Evolutionary conservation across 192 early-diverging fungal species (phyloP).

Genomic region (Umbelopsis ramanniana): DNA sequence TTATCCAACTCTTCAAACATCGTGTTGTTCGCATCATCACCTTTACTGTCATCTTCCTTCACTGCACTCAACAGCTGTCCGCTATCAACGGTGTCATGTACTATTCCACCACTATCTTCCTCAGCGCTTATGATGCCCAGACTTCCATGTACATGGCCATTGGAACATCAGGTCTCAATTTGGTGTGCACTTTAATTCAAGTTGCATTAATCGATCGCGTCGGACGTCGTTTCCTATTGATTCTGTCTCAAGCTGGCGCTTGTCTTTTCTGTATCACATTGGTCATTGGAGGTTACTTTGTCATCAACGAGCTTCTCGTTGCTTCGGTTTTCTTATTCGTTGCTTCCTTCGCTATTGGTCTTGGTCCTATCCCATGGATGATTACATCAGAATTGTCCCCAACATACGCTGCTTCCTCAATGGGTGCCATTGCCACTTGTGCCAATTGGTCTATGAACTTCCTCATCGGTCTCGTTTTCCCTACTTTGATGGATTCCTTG

Average conservation of each 20-base stretch:
- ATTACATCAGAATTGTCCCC: conserved; percentile 79
- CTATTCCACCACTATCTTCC: conserved; percentile 88
- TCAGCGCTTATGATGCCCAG: conserved; percentile 51
- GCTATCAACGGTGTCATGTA: conserved; percentile 89
- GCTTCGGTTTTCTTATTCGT: conserved; percentile 77
- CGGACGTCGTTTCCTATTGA: conserved; percentile 69
- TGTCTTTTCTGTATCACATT: conserved; percentile 63
- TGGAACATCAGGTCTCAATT: conserved; percentile 58
- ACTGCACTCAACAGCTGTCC: conserved; percentile 81
- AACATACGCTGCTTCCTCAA: conserved; percentile 71
- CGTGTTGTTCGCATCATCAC: conserved; percentile 65
- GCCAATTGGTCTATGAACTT: conserved; percentile 72
- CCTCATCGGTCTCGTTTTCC: conserved; percentile 49
- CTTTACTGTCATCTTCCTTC: conserved; percentile 64
- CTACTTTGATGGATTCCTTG: conserved; percentile 31
- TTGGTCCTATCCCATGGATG: conserved; percentile 85
- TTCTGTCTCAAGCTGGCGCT: conserved; percentile 66
- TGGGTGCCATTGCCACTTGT: conserved; percentile 71
- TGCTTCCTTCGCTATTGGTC: conserved; percentile 77
- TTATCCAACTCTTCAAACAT: conserved; percentile 57
- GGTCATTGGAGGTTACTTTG: conserved; percentile 63
- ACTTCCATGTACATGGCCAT: conserved; percentile 69
- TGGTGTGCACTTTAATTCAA: conserved; percentile 65
- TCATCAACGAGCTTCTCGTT: conserved; percentile 60
- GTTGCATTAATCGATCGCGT: conserved; percentile 63